phyloP scores from a whole-genome alignment of 805 yeast genomes.

The Scheffersomyces stipitis region DNA sequence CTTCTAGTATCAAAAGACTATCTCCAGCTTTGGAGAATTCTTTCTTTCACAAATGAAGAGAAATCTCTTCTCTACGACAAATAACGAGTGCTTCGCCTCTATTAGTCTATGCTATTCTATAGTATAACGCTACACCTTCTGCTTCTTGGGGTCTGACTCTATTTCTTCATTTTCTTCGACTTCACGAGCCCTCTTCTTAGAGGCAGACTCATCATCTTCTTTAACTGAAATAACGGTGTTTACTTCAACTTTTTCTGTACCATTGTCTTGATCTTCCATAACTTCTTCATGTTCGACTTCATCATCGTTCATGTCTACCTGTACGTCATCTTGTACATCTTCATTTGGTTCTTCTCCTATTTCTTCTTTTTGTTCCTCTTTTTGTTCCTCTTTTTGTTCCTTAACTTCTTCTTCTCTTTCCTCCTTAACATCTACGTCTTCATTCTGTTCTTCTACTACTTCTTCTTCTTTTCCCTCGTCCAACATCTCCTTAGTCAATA shows the following conservation, averaged over 20 bases:
- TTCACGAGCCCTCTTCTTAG: not conserved
- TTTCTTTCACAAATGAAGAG: too few species aligned
- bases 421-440: constrained; percentile 2
- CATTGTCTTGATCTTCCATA: constrained; percentile 2
- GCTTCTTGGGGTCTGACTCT: not conserved
- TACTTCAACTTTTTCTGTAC: constrained; percentile 9
- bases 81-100: too few species aligned
- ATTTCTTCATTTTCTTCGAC: not conserved
- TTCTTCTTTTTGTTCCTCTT: constrained; percentile 3
- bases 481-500: constrained; percentile 7
- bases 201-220: constrained; percentile 15
- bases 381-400: constrained; percentile 3
- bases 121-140: not conserved
- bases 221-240: too few species aligned
- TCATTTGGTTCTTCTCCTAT: not conserved
- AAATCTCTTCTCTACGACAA: too few species aligned
- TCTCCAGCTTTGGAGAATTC: too few species aligned
- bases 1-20: too few species aligned
- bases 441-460: constrained; percentile 4
- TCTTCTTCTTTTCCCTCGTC: constrained; percentile 6
- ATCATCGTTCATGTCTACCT: not conserved
- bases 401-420: constrained; percentile 5
- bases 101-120: too few species aligned
- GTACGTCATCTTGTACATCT: constrained; percentile 3
- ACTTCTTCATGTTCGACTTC: not conserved